Evolutionary conservation across 2,329 filamentous ascomycete species (phyloP), one percentile per base, ranked within the genome.

Genomic region (Periconia macrospinosa): DNA sequence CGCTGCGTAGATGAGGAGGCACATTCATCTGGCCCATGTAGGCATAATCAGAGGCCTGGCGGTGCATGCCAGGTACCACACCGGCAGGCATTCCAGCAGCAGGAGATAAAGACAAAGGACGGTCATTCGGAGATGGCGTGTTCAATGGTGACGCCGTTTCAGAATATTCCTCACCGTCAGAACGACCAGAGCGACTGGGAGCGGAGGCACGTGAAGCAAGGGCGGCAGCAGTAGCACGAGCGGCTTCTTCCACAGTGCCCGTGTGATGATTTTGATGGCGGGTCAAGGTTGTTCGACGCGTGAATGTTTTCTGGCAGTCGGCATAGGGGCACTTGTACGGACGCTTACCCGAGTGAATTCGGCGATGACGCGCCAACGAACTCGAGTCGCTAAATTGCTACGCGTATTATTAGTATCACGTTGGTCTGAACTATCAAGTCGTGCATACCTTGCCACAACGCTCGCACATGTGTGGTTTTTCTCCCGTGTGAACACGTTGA

Each of bases 291-390:
- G 94, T 97, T 60, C 93, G 89, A 53, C 94, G 88, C 10, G 94
- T 99, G 69, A 99, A 99, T 0, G 93, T 97, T 83, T 97, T 97
- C 71, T 97, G 92, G 75, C 94, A 99, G 73, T 97, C 92, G 55
- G 92, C 92, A 67, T 94, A 97, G 1, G 92, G 92, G 76, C 94
- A 99, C 75, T 96, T 96, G 80, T 97, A 99, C 1, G 94, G 94
- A 47, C 94, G 84, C 76, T 94, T 96, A 54, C 94, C 94, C 3
- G 91, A 95, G 72, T 99, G 94, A 56, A 97, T 97, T 60, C 94
- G 86, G 55, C 94, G 87, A 76, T 99, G 94, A 51, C 94, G 85
- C 14, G 94, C 94, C 19, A 99, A 81, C 17, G 93, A 97, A 68
- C 91, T 96, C 45, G 91, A 96, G 73, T 99, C 94, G 69, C 92